Percentiles rank a stretch among this genome's conserved stretches.
phyloP scores from a whole-genome alignment of 2,329 filamentous ascomycete species.

The Penicillium sp. region DNA sequence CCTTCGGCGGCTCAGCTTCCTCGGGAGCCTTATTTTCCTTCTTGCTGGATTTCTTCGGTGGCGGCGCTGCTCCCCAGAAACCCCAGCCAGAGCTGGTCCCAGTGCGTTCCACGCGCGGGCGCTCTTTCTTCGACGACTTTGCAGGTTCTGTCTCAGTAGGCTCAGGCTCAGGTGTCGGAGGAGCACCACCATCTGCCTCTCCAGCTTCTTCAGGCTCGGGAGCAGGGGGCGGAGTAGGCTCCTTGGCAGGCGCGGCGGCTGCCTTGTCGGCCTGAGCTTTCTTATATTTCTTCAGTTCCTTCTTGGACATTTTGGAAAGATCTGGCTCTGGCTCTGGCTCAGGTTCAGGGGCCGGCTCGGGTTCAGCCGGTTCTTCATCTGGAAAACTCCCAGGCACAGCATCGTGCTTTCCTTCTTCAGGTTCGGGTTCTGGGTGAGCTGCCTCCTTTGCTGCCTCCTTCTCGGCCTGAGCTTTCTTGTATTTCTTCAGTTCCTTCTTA shows the following conservation, averaged over 20 bases:
- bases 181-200: constrained; percentile 27
- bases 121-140: constrained; percentile 68
- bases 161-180: constrained; percentile 53
- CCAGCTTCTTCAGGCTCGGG: constrained; percentile 37
- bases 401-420: constrained; percentile 35
- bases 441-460: constrained; percentile 24
- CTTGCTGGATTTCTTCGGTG: constrained; percentile 48
- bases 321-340: constrained; percentile 21
- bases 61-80: constrained; percentile 63
- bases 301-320: constrained; percentile 25
- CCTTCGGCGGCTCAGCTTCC: constrained; percentile 27
- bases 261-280: constrained; percentile 23
- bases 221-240: constrained; percentile 29
- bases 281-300: constrained; percentile 31
- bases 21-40: constrained; percentile 44
- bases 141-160: constrained; percentile 50
- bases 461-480: constrained; percentile 23
- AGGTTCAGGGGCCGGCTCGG: constrained; percentile 36
- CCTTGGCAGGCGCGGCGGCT: constrained; percentile 27
- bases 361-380: constrained; percentile 30
- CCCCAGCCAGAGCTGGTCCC: constrained; percentile 68
- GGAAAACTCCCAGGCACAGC: constrained; percentile 60
- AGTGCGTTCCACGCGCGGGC: constrained; percentile 71
- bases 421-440: constrained; percentile 19
- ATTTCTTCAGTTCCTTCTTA: constrained; percentile 31